Conservation (phyloP, 495 filamentous ascomycete genomes). For the Annulohypoxylon nitens region DNA sequence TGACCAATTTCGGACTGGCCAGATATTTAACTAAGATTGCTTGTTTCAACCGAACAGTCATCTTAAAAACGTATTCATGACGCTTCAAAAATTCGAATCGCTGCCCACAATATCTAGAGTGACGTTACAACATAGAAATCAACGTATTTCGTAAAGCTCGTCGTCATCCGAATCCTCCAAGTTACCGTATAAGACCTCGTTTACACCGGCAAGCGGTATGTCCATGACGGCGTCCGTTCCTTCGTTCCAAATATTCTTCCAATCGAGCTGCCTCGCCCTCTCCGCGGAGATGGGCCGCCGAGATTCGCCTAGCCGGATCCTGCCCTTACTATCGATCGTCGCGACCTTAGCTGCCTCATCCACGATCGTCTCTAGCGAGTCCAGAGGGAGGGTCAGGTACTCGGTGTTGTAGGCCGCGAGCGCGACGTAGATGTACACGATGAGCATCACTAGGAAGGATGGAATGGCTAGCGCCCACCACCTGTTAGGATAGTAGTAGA, state of each 20-base stretch:
- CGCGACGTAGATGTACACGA: slow-evolving; percentile 95
- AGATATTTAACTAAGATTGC: background rate
- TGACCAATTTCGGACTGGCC: background rate
- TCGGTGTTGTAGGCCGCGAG: slow-evolving; percentile 91
- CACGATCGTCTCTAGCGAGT: slow-evolving; percentile 87
- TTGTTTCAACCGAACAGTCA: background rate
- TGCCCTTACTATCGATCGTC: slow-evolving; percentile 78
- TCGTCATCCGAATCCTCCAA: slow-evolving; percentile 41
- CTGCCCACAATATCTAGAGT: background rate
- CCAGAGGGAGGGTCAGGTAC: slow-evolving; percentile 85
- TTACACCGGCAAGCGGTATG: slow-evolving; percentile 95
- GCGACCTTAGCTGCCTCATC: slow-evolving; percentile 91
- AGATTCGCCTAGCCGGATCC: slow-evolving; percentile 67
- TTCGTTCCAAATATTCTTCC: slow-evolving; percentile 86
- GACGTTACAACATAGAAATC: slow-evolving; percentile 18
- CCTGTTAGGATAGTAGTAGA: slow-evolving; percentile 95
- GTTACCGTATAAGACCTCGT: slow-evolving; percentile 85
- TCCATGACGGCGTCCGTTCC: slow-evolving; percentile 99
- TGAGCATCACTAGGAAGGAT: slow-evolving; percentile 85
- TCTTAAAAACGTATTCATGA: background rate
- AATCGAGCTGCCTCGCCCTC: slow-evolving; percentile 68
- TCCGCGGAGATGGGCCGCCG: slow-evolving; percentile 65
- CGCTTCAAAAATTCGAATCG: slow-evolving; percentile 1
- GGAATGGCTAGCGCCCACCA: slow-evolving; percentile 98
- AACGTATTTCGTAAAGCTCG: slow-evolving; percentile 26